These are phyloP conservation scores for Cordyceps pruinosa DNA, from an alignment of 2,329 filamentous ascomycete species.

Conservation along the genomic window DNA sequence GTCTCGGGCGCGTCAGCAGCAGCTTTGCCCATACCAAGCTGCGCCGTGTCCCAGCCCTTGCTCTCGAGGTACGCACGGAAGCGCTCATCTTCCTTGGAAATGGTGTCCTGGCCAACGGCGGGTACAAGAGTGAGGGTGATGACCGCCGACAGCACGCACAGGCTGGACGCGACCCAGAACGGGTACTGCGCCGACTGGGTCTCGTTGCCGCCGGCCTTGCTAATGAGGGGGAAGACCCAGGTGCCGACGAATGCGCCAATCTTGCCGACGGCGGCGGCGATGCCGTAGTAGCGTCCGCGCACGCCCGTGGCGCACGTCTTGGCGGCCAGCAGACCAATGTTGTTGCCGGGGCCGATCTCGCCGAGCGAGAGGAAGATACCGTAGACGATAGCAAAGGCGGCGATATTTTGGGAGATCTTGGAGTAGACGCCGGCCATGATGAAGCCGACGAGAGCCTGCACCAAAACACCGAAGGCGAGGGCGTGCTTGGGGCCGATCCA, in stretches of 20 bases:
- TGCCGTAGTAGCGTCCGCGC: constrained; percentile 66
- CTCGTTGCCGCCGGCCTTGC: constrained; percentile 48
- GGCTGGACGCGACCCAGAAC: constrained; percentile 71
- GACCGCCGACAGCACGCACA: constrained; percentile 66
- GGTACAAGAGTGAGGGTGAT: constrained; percentile 51
- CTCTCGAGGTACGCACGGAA: constrained; percentile 70
- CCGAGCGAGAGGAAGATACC: constrained; percentile 33
- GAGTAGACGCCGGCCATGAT: constrained; percentile 79
- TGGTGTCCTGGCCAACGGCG: constrained; percentile 77
- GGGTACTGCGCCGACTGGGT: constrained; percentile 70
- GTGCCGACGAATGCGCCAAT: constrained; percentile 80
- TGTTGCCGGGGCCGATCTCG: constrained; percentile 74
- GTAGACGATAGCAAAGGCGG: constrained; percentile 32
- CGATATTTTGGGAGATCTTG: constrained; percentile 50
- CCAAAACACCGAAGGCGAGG: constrained; percentile 60
- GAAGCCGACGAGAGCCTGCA: constrained; percentile 75
- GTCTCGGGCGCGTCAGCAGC: constrained; percentile 14
- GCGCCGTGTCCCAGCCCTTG: constrained; percentile 67
- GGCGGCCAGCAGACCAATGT: constrained; percentile 79
- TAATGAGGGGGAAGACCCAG: constrained; percentile 71
- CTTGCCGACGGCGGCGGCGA: constrained; percentile 68
- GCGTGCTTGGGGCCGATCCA: constrained; percentile 71
- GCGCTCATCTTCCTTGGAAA: constrained; percentile 65
- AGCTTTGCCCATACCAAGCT: constrained; percentile 38
- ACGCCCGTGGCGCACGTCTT: constrained; percentile 89